Conservation (phyloP, 2,329 filamentous ascomycete species). For the Cercospora berteroae region DNA sequence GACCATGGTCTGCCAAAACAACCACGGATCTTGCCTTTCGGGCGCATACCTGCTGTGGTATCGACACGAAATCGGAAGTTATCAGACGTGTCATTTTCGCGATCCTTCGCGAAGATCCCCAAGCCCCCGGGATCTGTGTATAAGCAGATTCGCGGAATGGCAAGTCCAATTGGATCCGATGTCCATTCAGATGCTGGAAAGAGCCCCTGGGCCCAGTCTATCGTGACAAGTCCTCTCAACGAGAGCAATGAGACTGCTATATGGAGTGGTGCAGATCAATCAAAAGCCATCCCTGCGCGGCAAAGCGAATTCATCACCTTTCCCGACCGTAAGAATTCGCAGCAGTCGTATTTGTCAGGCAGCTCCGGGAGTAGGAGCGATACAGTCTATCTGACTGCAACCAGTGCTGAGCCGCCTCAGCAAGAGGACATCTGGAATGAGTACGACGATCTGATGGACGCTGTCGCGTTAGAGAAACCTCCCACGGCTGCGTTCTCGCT, state of each 20-base stretch:
- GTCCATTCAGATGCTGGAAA: constrained; percentile 29
- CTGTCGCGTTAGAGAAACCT: constrained; percentile 56
- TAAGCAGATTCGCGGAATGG: constrained; percentile 37
- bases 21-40: constrained; percentile 69
- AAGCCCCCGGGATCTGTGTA: constrained; percentile 32
- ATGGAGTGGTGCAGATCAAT: background rate
- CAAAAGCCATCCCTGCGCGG: constrained; percentile 18
- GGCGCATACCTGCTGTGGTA: constrained; percentile 80
- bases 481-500: constrained; percentile 53
- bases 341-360: constrained; percentile 60
- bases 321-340: constrained; percentile 69
- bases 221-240: background rate
- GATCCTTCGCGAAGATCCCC: constrained; percentile 63
- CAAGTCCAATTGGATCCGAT: constrained; percentile 32
- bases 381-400: constrained; percentile 42
- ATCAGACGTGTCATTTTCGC: constrained; percentile 78
- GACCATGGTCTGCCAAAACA: constrained; percentile 35
- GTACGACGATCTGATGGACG: constrained; percentile 83
- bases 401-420: constrained; percentile 24
- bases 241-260: background rate
- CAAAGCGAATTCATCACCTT: constrained; percentile 69
- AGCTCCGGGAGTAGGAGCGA: constrained; percentile 57
- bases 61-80: constrained; percentile 64
- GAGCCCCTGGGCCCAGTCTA: constrained; percentile 16
- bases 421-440: constrained; percentile 95